phyloP scores from a whole-genome alignment of 805 yeast genomes.

The Starmera dryadoides region DNA sequence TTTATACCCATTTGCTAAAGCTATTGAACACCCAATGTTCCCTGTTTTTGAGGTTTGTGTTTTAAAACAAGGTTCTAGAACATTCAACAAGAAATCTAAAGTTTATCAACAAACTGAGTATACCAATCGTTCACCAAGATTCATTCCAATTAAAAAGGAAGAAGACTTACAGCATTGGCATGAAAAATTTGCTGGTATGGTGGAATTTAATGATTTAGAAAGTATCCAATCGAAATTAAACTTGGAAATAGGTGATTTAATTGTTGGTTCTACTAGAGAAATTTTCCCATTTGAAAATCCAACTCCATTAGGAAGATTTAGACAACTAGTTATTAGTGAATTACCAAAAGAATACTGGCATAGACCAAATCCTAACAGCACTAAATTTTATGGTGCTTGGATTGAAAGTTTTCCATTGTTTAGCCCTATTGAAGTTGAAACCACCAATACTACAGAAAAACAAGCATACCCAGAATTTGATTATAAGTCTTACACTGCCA shows the following conservation, averaged over 20 bases:
- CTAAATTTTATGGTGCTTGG: conserved; percentile 64
- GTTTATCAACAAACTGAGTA: conserved; percentile 38
- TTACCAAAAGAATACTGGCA: conserved; percentile 42
- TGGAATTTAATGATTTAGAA: conserved; percentile 24
- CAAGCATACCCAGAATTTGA: conserved; percentile 58
- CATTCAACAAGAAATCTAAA: conserved; percentile 14
- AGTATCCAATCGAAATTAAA: conserved; percentile 27
- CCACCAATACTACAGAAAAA: conserved; percentile 8
- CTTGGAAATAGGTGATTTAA: conserved; percentile 59
- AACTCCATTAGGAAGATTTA: conserved; percentile 82
- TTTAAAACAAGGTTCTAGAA: conserved; percentile 39
- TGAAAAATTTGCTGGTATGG: conserved; percentile 22
- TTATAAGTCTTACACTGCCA: conserved; percentile 43
- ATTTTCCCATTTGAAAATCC: conserved; percentile 78
- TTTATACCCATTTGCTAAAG: conserved; percentile 17
- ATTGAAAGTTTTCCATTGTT: conserved; percentile 90
- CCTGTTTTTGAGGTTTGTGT: conserved; percentile 73
- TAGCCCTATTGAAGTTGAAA: conserved; percentile 53
- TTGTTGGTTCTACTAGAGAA: conserved; percentile 77
- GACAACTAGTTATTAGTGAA: conserved; percentile 63
- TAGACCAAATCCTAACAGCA: conserved; percentile 15
- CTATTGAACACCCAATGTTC: conserved; percentile 35
- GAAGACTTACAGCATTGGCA: conserved; percentile 38
- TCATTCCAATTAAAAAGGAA: conserved; percentile 41
- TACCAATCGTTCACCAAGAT: conserved; percentile 49